Conservation (phyloP, 331 rosid genomes). For the Prunus yedoensis region DNA sequence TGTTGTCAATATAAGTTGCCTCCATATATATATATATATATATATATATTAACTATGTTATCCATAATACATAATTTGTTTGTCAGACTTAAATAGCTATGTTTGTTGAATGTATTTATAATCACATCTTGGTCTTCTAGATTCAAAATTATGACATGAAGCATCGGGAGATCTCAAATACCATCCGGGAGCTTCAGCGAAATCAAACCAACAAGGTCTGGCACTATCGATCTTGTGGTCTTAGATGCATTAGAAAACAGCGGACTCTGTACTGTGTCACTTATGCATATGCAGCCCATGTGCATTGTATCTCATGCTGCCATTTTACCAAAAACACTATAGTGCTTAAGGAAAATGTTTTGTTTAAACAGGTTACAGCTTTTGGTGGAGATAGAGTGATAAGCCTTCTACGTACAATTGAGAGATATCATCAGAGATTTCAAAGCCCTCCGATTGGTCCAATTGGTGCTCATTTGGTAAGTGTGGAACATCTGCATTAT, state of each 20-base stretch:
- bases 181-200: slow-evolving; percentile 43
- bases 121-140: slow-evolving; percentile 40
- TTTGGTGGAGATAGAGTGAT: slow-evolving; percentile 83
- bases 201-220: slow-evolving; percentile 71
- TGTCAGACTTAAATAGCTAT: neutral
- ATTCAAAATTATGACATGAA: slow-evolving; percentile 48
- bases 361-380: slow-evolving; percentile 56
- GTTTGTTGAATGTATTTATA: neutral
- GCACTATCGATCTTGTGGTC: slow-evolving; percentile 11
- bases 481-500: slow-evolving; percentile 4
- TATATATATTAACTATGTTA: neutral
- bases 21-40: too few relatives aligned
- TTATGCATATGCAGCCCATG: slow-evolving; percentile 5
- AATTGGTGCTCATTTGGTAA: slow-evolving; percentile 83
- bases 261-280: neutral
- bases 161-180: slow-evolving; percentile 2
- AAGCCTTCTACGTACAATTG: slow-evolving; percentile 56
- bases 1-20: neutral
- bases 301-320: neutral
- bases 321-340: neutral
- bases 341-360: slow-evolving; percentile 19
- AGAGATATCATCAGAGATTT: slow-evolving; percentile 57
- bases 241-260: slow-evolving; percentile 4
- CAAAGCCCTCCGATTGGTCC: slow-evolving; percentile 86
- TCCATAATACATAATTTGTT: neutral